These are phyloP conservation scores for Penicillium sp. DNA, from an alignment of 2,329 filamentous ascomycete species.

Conservation along the genomic window DNA sequence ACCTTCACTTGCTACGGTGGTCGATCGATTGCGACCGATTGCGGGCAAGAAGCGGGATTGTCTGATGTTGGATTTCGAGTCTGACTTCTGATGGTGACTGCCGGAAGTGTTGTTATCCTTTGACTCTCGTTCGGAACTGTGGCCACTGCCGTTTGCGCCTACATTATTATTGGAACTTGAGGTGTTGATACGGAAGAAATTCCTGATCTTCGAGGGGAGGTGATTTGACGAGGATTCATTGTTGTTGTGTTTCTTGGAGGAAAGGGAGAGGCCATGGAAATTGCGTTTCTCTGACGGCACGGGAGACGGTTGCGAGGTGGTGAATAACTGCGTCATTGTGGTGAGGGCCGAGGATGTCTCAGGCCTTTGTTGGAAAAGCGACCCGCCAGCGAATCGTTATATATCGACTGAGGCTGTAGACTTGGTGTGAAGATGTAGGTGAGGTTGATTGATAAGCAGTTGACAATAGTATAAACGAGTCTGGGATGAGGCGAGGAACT, in stretches of 20 bases:
- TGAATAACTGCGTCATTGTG: conserved; percentile 43
- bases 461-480: neutral
- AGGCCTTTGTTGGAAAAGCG: neutral
- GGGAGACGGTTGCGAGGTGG: conserved; percentile 32
- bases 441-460: conserved; percentile 6
- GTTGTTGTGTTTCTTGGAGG: conserved; percentile 40
- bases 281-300: conserved; percentile 45
- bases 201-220: conserved; percentile 63
- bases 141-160: conserved; percentile 23
- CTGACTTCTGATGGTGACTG: conserved; percentile 50
- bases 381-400: conserved; percentile 1
- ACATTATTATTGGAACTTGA: conserved; percentile 44
- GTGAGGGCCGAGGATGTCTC: neutral
- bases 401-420: neutral
- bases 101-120: conserved; percentile 35
- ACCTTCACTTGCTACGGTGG: conserved; percentile 88
- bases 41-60: conserved; percentile 86
- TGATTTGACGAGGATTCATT: conserved; percentile 37
- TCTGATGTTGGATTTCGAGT: conserved; percentile 66
- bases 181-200: conserved; percentile 65
- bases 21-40: conserved; percentile 81
- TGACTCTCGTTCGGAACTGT: conserved; percentile 30
- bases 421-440: neutral
- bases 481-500: neutral
- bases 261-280: conserved; percentile 43